phyloP scores from a whole-genome alignment of 192 early-diverging fungal genomes.

The Dissophora ornata region DNA sequence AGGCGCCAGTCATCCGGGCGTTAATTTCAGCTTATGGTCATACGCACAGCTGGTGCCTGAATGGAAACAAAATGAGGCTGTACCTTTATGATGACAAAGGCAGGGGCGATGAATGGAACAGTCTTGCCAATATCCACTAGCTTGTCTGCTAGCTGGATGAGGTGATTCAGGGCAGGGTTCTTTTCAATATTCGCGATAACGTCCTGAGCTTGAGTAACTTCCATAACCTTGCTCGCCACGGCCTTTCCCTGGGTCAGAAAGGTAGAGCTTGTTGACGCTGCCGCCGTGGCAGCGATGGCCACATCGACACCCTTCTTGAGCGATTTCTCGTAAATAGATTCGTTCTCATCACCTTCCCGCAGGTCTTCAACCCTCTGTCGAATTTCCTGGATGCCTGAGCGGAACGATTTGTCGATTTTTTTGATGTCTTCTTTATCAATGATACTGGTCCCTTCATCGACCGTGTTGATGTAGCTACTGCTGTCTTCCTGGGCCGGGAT shows the following conservation, averaged over 20 bases:
- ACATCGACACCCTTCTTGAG: conserved; percentile 17
- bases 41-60: too few species aligned
- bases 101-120: conserved; percentile 63
- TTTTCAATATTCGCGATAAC: conserved; percentile 30
- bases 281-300: conserved; percentile 3
- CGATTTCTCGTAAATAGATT: conserved; percentile 1
- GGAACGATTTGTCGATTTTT: neutral
- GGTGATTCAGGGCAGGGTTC: conserved; percentile 37
- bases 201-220: neutral
- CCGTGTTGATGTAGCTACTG: neutral
- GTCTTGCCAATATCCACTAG: conserved; percentile 56
- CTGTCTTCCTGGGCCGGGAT: conserved; percentile 11
- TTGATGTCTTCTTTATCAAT: neutral
- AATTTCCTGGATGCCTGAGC: conserved; percentile 21
- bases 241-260: conserved; percentile 12
- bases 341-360: neutral
- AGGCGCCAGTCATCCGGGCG: neutral
- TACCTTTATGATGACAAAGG: conserved; percentile 63
- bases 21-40: neutral
- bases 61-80: too few species aligned
- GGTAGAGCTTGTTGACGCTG: neutral
- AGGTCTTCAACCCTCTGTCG: conserved; percentile 16
- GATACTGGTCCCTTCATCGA: neutral
- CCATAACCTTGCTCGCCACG: conserved; percentile 10
- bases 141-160: conserved; percentile 55